Evolutionary conservation across 108 stramenopile genomes (phyloP), one percentile per base, ranked within the genome.

Genomic region (Phaeodactylum tricornutum): DNA sequence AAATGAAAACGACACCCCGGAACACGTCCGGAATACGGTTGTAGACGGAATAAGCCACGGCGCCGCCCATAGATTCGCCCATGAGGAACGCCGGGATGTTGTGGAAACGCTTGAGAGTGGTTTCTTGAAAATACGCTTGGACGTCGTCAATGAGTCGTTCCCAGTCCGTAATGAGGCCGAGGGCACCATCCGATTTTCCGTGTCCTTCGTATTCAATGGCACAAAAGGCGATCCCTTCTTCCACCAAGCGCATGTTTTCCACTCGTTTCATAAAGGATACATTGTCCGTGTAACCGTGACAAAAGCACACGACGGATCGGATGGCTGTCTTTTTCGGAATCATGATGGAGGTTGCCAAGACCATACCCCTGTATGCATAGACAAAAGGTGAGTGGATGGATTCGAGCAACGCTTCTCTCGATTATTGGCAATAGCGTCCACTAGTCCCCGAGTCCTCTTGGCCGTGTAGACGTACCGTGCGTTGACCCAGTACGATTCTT

Each of bases 61-160:
- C 82, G 14, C 77, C 82, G 29, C 82, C 82, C 82, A 84, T 79
- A 29, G 58, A 60, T 46, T 84, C 82, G 0, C 82, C 82, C 70
- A 72, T 67, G 51, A 84, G 35, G 50, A 84, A 84, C 8, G 24
- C 44, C 29, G 56, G 62, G 34, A 55, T 57, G 8, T 49, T 60
- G 12, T 72, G 47, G 47, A 77, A 84, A 35, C 56, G 44, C 8
- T 63, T 29, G 12, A 37, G 16, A 7, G 49, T 57, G 2, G 59
- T 62, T 31, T 61, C 46, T 20, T 53, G 36, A 46, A 74, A 76
- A 56, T 64, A 79, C 15, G 55, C 31, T 17, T 65, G 57, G 2
- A 68, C 72, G 50, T 79, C 82, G 12, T 58, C 29, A 17, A 77
- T 47, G 16, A 84, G 29, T 0, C 20, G 47, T 19, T 74, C 36